Conservation (phyloP, 352 stramenopile species). For the Pythium oligandrum region DNA sequence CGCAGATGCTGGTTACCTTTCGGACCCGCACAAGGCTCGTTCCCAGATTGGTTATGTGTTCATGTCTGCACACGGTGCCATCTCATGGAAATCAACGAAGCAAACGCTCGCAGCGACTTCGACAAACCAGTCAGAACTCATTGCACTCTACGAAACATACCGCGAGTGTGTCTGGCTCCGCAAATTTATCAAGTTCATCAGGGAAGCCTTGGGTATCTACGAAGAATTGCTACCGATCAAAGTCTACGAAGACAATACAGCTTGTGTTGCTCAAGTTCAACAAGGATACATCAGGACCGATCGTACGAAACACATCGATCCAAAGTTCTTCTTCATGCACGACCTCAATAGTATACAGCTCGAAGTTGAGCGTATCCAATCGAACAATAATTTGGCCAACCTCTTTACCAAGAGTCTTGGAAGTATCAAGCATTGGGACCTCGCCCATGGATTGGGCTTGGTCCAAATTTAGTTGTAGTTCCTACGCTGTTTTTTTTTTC, state of each 20-base stretch:
- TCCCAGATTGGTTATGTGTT: constrained; percentile 19
- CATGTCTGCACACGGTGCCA: constrained; percentile 9
- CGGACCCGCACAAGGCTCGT: constrained; percentile 14
- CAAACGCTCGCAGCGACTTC: constrained; percentile 14
- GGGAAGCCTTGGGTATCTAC: too few relatives aligned
- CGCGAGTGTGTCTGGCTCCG: constrained; percentile 15
- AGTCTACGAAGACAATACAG: constrained; percentile 13
- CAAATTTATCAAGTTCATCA: constrained; percentile 14
- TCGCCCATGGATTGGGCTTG: constrained; percentile 12
- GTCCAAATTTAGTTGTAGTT: constrained; percentile 5
- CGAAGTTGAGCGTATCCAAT: constrained; percentile 8
- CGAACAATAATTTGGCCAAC: constrained; percentile 14
- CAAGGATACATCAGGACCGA: constrained; percentile 19
- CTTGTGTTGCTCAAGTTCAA: constrained; percentile 14
- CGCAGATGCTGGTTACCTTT: constrained; percentile 14
- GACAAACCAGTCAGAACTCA: constrained; percentile 14
- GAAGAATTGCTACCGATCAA: constrained; percentile 3
- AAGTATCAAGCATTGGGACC: constrained; percentile 18
- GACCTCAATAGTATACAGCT: constrained; percentile 16
- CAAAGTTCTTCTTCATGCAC: constrained; percentile 25
- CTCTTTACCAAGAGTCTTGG: constrained; percentile 19
- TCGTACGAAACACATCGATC: constrained; percentile 20
- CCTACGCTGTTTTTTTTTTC: constrained; percentile 9
- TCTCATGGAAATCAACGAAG: constrained; percentile 17
- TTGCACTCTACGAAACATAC: constrained; percentile 15